phyloP scores from a whole-genome alignment of 2,329 filamentous ascomycete genomes.

The Scortechinia acanthostroma region DNA sequence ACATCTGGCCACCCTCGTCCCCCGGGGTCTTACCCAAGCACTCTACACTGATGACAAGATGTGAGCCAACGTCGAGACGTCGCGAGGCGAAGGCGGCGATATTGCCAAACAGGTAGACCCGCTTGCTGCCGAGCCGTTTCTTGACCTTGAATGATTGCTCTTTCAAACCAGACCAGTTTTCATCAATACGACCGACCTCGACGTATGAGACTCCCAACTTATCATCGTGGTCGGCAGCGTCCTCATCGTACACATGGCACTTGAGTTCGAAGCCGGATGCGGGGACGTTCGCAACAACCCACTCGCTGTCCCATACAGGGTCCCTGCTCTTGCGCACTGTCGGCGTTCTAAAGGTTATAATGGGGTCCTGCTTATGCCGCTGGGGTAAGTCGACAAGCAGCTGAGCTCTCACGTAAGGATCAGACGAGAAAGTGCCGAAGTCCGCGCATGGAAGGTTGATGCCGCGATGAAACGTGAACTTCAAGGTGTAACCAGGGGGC shows the following conservation, averaged over 20 bases:
- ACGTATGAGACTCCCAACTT: slow-evolving; percentile 60
- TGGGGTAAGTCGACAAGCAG: slow-evolving; percentile 44
- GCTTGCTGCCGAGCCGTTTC: slow-evolving; percentile 59
- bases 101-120: slow-evolving; percentile 56
- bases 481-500: slow-evolving; percentile 59
- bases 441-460: slow-evolving; percentile 62
- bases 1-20: slow-evolving; percentile 42
- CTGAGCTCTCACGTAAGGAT: slow-evolving; percentile 59
- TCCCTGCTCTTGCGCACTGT: slow-evolving; percentile 54
- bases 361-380: slow-evolving; percentile 61
- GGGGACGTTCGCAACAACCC: slow-evolving; percentile 64
- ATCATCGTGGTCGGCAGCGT: slow-evolving; percentile 63
- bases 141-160: slow-evolving; percentile 44
- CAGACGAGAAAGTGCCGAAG: slow-evolving; percentile 58
- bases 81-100: slow-evolving; percentile 46
- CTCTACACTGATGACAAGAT: slow-evolving; percentile 52
- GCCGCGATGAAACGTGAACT: slow-evolving; percentile 62
- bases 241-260: slow-evolving; percentile 62
- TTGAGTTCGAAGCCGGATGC: slow-evolving; percentile 59
- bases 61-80: slow-evolving; percentile 45
- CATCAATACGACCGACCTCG: slow-evolving; percentile 36
- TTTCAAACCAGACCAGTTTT: slow-evolving; percentile 47
- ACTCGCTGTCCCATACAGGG: slow-evolving; percentile 58
- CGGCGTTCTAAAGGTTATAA: slow-evolving; percentile 48
- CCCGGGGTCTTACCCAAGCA: slow-evolving; percentile 51